These are phyloP conservation scores for Teratosphaeria zuluensis DNA, from an alignment of 2,329 filamentous ascomycete species.

Conservation along the genomic window DNA sequence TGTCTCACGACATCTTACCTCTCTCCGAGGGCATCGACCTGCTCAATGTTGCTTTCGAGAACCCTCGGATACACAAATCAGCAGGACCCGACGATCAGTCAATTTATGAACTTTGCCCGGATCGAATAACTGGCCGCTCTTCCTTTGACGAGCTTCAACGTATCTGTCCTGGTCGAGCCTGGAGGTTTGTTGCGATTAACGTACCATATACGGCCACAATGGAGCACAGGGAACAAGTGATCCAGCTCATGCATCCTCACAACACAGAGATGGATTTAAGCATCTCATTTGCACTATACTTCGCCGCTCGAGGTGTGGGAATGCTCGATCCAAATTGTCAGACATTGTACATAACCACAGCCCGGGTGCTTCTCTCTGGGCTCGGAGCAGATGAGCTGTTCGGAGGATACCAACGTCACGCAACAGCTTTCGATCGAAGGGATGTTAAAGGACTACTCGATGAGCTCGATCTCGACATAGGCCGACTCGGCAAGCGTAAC, in stretches of 20 bases:
- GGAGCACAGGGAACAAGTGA: slow-evolving; percentile 57
- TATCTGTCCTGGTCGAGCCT: slow-evolving; percentile 60
- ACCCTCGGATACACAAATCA: slow-evolving; percentile 55
- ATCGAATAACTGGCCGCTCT: slow-evolving; percentile 74
- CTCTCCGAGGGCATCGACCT: slow-evolving; percentile 64
- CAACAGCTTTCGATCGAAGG: slow-evolving; percentile 58
- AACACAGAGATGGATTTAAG: slow-evolving; percentile 99
- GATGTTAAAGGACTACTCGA: slow-evolving; percentile 65
- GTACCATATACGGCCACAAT: slow-evolving; percentile 69
- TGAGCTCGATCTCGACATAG: slow-evolving; percentile 77
- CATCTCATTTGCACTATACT: slow-evolving; percentile 88
- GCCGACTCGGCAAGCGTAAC: slow-evolving; percentile 83
- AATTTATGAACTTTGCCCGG: slow-evolving; percentile 72
- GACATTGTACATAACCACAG: slow-evolving; percentile 53
- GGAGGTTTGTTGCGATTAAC: slow-evolving; percentile 81
- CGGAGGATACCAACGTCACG: slow-evolving; percentile 81
- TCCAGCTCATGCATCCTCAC: slow-evolving; percentile 78
- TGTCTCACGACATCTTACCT: slow-evolving; percentile 69
- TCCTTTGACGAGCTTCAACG: slow-evolving; percentile 65
- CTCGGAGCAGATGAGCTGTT: slow-evolving; percentile 95
- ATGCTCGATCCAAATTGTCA: slow-evolving; percentile 2
- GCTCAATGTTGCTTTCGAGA: slow-evolving; percentile 94
- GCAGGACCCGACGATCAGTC: slow-evolving; percentile 24
- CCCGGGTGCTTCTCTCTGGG: slow-evolving; percentile 80
- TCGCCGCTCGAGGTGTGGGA: slow-evolving; percentile 65